Evolutionary conservation across 805 yeast species (phyloP).

Genomic region (Nakazawaea wickerhamii): DNA sequence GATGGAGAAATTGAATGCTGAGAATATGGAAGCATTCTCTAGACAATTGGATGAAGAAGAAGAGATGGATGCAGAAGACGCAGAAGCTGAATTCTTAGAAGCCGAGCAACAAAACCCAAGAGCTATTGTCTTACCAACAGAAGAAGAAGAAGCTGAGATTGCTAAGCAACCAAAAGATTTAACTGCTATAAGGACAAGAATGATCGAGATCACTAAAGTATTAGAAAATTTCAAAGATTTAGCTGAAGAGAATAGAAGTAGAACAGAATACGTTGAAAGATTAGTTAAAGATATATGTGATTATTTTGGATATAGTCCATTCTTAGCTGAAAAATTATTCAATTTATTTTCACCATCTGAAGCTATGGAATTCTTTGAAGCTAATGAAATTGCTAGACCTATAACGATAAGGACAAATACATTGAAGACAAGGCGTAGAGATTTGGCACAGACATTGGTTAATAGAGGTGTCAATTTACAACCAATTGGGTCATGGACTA

Average conservation of each 20-base stretch:
- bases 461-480: conserved; percentile 96
- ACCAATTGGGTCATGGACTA: conserved; percentile 97
- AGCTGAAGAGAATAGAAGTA: conserved; percentile 81
- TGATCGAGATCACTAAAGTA: conserved; percentile 92
- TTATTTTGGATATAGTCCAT: conserved; percentile 90
- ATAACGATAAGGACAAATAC: conserved; percentile 98
- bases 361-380: conserved; percentile 97
- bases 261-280: conserved; percentile 77
- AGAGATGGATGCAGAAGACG: conserved; percentile 55
- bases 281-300: conserved; percentile 81
- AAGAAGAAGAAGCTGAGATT: conserved; percentile 51
- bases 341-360: conserved; percentile 90
- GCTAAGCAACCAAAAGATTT: conserved; percentile 63
- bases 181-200: conserved; percentile 82
- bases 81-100: conserved; percentile 56
- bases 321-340: conserved; percentile 90
- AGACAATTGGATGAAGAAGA: conserved; percentile 56
- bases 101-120: conserved; percentile 60
- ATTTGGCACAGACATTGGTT: conserved; percentile 88
- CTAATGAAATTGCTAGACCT: conserved; percentile 96
- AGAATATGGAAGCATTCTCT: conserved; percentile 78
- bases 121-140: conserved; percentile 71
- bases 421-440: conserved; percentile 88
- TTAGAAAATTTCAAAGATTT: conserved; percentile 81
- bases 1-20: conserved; percentile 69